These are phyloP conservation scores for Cyberlindnera galapagoensis DNA, from an alignment of 805 yeast genomes.

Conservation along the genomic window DNA sequence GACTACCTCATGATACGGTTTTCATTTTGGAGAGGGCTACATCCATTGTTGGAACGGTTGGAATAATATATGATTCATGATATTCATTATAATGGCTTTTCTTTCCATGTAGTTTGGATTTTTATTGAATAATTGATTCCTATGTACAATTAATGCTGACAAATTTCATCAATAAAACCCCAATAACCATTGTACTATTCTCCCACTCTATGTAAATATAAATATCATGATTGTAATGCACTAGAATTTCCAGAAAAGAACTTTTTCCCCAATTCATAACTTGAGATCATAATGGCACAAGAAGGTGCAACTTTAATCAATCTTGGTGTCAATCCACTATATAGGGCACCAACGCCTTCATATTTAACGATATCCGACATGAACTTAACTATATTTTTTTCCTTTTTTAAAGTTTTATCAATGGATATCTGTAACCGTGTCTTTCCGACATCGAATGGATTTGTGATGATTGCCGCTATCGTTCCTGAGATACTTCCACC, in stretches of 20 bases:
- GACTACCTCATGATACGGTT: constrained; percentile 9
- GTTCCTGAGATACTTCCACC: constrained; percentile 84
- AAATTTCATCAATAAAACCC: not conserved
- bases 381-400: constrained; percentile 60
- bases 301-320: constrained; percentile 91
- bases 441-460: constrained; percentile 97
- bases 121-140: no score
- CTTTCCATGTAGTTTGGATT: no score
- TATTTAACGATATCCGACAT: constrained; percentile 52
- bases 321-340: constrained; percentile 81
- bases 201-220: not conserved
- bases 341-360: constrained; percentile 83
- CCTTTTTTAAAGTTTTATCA: constrained; percentile 15
- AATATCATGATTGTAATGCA: constrained; percentile 1
- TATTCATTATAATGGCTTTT: no score
- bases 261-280: constrained; percentile 83
- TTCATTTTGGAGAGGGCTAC: no score
- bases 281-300: constrained; percentile 97
- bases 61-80: no score
- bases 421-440: constrained; percentile 75
- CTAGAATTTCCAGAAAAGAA: constrained; percentile 37
- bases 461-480: constrained; percentile 79
- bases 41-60: no score
- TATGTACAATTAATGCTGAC: not conserved
- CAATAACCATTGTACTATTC: not conserved